These are phyloP conservation scores for Arthrobotrys conoides DNA, from an alignment of 2,329 filamentous ascomycete genomes.

Conservation along the genomic window DNA sequence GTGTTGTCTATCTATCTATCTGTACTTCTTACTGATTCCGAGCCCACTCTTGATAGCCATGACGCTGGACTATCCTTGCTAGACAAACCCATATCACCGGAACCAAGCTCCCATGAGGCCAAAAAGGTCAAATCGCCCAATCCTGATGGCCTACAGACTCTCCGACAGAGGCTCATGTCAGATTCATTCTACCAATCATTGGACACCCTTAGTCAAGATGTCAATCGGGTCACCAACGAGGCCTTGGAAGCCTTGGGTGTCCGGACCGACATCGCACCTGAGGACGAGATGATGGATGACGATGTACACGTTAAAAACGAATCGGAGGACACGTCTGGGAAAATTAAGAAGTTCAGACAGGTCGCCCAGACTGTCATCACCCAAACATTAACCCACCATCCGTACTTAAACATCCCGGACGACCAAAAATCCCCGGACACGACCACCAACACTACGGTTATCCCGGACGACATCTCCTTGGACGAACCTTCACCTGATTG, in stretches of 20 bases:
- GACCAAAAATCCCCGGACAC: slow-evolving; percentile 22
- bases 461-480: slow-evolving; percentile 6
- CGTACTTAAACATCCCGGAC: slow-evolving; percentile 40
- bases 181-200: slow-evolving; percentile 52
- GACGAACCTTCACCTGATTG: neutral
- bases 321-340: slow-evolving; percentile 10
- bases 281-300: slow-evolving; percentile 55
- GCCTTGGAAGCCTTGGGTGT: slow-evolving; percentile 31
- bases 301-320: slow-evolving; percentile 29
- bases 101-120: slow-evolving; percentile 39
- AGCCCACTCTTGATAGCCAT: slow-evolving; percentile 18
- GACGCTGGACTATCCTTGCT: slow-evolving; percentile 48
- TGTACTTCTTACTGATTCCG: neutral
- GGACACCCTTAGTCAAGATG: slow-evolving; percentile 23
- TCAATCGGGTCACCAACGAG: slow-evolving; percentile 45
- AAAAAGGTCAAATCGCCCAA: slow-evolving; percentile 47
- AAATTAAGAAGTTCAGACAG: slow-evolving; percentile 46
- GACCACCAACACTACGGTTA: neutral
- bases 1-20: neutral
- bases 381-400: slow-evolving; percentile 35
- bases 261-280: slow-evolving; percentile 22
- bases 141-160: slow-evolving; percentile 34
- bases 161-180: slow-evolving; percentile 49
- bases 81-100: slow-evolving; percentile 38
- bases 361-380: slow-evolving; percentile 30